These are phyloP conservation scores for Corylus americana DNA, from an alignment of 306 rosid species.

Conservation along the genomic window DNA sequence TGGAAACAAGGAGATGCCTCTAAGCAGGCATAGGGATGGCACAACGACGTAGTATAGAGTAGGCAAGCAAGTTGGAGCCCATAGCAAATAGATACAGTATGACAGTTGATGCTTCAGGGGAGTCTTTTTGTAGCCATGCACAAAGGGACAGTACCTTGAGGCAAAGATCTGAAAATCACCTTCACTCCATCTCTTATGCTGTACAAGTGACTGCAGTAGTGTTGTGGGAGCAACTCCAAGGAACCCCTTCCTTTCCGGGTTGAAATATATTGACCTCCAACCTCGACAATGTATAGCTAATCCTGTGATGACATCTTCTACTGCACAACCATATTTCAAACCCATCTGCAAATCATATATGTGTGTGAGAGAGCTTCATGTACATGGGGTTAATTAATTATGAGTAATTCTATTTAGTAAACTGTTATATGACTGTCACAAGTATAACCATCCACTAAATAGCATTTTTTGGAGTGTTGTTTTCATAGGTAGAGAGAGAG, in stretches of 20 bases:
- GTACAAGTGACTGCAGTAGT: constrained; percentile 5
- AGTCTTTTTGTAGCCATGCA: constrained; percentile 3
- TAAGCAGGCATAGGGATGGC: constrained; percentile 16
- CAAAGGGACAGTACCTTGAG: constrained; percentile 5
- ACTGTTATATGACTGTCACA: too few species aligned
- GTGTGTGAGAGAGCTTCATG: too few species aligned
- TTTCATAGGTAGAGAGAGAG: too few species aligned
- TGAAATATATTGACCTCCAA: constrained; percentile 20
- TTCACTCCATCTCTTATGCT: constrained; percentile 8
- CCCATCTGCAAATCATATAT: constrained; percentile 11
- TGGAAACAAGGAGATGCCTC: constrained; percentile 20
- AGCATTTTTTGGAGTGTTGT: too few species aligned
- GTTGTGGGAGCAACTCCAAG: constrained; percentile 8
- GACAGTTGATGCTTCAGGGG: constrained; percentile 3
- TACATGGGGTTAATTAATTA: too few species aligned
- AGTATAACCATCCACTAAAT: too few species aligned
- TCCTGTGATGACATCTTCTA: constrained; percentile 23
- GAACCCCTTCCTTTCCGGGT: constrained; percentile 15
- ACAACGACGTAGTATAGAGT: constrained; percentile 9
- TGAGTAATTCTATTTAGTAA: too few species aligned
- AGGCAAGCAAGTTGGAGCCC: background rate
- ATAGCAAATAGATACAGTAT: background rate
- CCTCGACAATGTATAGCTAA: constrained; percentile 20
- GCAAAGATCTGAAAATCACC: constrained; percentile 12
- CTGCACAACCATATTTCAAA: constrained; percentile 27